A percentile compares a stretch with the other conserved stretches of the same genome.
Evolutionary conservation across 306 rosid species (phyloP).

Genomic region (Hippophae gyantsensis): DNA sequence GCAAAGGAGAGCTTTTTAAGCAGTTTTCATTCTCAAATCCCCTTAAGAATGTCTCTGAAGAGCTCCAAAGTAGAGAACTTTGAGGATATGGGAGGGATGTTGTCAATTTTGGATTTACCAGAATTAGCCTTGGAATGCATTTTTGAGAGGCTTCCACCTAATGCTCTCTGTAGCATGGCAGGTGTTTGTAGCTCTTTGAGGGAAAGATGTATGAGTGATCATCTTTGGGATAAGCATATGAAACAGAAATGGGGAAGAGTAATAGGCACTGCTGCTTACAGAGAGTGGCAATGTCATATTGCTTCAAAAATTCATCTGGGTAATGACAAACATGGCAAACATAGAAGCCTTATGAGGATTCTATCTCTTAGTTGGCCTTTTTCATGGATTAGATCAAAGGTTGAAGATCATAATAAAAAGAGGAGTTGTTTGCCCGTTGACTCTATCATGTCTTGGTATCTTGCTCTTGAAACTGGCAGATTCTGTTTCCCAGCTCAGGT

Average conservation of each 20-base stretch:
- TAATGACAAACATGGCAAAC: constrained; percentile 37
- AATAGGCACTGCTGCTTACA: constrained; percentile 66
- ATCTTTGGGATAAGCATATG: constrained; percentile 88
- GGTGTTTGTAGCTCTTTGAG: constrained; percentile 70
- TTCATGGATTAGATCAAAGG: constrained; percentile 65
- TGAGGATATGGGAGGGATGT: constrained; percentile 34
- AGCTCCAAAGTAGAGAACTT: constrained; percentile 55
- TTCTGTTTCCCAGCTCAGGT: constrained; percentile 92
- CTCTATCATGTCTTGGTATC: constrained; percentile 82
- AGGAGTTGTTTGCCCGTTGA: constrained; percentile 44
- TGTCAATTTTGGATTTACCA: constrained; percentile 74
- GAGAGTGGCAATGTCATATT: constrained; percentile 73
- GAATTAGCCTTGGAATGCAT: constrained; percentile 78
- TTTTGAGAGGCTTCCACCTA: constrained; percentile 71
- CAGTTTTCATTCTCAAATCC: constrained; percentile 20
- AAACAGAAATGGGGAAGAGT: constrained; percentile 72
- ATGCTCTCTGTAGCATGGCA: constrained; percentile 53
- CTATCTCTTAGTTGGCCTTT: constrained; percentile 67
- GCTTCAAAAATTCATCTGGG: constrained; percentile 43
- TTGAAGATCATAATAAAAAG: constrained; percentile 27
- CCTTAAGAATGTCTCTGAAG: constrained; percentile 40
- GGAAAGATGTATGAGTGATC: constrained; percentile 71
- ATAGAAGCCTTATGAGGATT: constrained; percentile 47
- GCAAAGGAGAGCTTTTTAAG: constrained; percentile 22
- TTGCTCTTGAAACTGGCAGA: constrained; percentile 76